Evolutionary conservation across 768 basidiomycete genomes (phyloP).

Genomic region (Tephrocybe sp.): DNA sequence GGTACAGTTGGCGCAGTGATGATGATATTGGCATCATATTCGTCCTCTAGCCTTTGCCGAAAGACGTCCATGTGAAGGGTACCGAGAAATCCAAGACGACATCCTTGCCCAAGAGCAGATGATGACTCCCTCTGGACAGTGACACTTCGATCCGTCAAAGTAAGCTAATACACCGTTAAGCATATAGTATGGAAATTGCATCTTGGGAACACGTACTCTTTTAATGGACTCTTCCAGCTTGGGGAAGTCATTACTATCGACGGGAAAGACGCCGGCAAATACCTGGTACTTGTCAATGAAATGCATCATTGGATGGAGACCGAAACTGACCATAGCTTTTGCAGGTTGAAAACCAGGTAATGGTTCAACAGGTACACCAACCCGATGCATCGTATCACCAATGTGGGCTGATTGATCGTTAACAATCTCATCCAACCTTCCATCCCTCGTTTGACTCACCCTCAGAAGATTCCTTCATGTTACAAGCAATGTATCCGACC

Average conservation of each 20-base stretch:
- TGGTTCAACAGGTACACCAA: conserved; percentile 72
- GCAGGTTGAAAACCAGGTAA: conserved; percentile 90
- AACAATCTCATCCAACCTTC: no score
- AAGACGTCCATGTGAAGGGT: conserved; percentile 97
- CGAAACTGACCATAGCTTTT: conserved; percentile 79
- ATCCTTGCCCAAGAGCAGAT: conserved; percentile 92
- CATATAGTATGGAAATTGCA: conserved; percentile 10
- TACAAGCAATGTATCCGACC: conserved; percentile 89
- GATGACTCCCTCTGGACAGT: conserved; percentile 91
- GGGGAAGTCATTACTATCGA: conserved; percentile 87
- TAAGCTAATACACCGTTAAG: conserved; percentile 50
- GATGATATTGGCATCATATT: conserved; percentile 92
- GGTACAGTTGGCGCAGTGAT: conserved; percentile 96
- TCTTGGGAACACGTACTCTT: conserved; percentile 49
- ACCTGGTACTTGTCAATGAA: conserved; percentile 49
- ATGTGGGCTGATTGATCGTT: conserved; percentile 64
- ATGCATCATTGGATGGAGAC: not conserved
- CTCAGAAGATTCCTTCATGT: conserved; percentile 97
- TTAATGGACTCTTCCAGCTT: conserved; percentile 97
- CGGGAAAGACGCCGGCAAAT: conserved; percentile 92
- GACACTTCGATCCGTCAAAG: conserved; percentile 85
- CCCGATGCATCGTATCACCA: conserved; percentile 87
- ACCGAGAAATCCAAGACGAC: conserved; percentile 92
- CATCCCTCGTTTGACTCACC: conserved; percentile 41
- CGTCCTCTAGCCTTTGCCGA: conserved; percentile 94